Conservation (phyloP, 257 asterid genomes). For the Penstemon newberryi region DNA sequence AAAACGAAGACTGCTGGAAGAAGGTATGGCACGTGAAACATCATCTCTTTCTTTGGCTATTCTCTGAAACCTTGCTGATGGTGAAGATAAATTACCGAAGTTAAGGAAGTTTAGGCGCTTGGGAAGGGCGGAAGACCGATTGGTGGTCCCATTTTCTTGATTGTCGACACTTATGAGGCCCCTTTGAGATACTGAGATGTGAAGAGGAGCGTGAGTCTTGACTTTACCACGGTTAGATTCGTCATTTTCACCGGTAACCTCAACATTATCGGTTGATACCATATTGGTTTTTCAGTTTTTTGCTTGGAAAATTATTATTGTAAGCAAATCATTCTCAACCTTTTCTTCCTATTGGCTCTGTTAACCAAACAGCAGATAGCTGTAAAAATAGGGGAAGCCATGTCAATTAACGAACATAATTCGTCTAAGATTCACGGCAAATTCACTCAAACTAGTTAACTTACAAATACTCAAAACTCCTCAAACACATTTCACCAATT, state of each 20-base stretch:
- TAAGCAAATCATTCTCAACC: background rate
- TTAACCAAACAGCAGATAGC: constrained; percentile 20
- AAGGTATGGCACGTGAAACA: constrained; percentile 72
- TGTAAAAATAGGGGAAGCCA: constrained; percentile 22
- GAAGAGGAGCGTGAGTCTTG: constrained; percentile 39
- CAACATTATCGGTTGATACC: constrained; percentile 52
- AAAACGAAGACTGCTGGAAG: constrained; percentile 66
- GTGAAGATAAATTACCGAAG: constrained; percentile 61
- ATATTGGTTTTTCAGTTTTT: constrained; percentile 31
- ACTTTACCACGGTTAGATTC: constrained; percentile 35
- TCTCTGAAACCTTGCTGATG: constrained; percentile 63
- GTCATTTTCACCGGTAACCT: constrained; percentile 41
- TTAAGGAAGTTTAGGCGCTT: constrained; percentile 48
- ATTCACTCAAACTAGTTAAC: background rate
- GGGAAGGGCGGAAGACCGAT: constrained; percentile 36
- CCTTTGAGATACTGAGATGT: constrained; percentile 59
- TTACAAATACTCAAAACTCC: constrained; percentile 1
- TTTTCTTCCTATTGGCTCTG: background rate
- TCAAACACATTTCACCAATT: background rate
- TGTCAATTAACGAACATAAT: constrained; percentile 3
- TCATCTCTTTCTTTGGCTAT: constrained; percentile 64
- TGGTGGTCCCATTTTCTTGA: constrained; percentile 32
- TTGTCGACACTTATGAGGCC: constrained; percentile 48
- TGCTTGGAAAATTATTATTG: background rate
- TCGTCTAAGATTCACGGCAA: background rate